Base-by-base conservation (phyloP, 208 protist genomes). In the Paratrypanosoma confusum region DNA sequence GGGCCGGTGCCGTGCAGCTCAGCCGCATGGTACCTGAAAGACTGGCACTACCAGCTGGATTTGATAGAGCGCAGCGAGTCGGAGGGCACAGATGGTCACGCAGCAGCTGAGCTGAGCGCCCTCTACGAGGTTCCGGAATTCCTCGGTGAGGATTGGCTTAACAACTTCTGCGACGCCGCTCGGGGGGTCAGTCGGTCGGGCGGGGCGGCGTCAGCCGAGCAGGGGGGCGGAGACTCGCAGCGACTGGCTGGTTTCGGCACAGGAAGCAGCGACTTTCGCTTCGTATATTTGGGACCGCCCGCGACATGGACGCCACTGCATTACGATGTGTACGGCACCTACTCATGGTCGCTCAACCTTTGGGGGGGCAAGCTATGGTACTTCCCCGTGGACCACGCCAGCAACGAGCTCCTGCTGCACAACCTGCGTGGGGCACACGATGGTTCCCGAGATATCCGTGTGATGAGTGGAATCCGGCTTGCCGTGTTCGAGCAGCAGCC, bases 281-380 rank as follows among this genome's bases (percentile, higher is more conserved):
- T 93, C 42, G 72, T 65, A 23, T 93, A 90, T 65, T 79, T 93
- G 39, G 80, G 80, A 8, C 43, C 66, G 1, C 51, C 64, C 3
- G 42, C 50, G 24, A 81, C 62, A 33, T 82, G 71, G 71, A 93
- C 80, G 16, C 61, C 56, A 25, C 53, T 93, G 31, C 84, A 93
- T 49, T 71, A 66, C 57, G 84, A 93, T 46, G 84, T 93, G 8
- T 90, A 87, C 40, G 80, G 80, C 39, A 85, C 74, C 23, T 93
- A 83, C 68, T 83, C 68, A 0, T 93, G 80, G 80, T 93, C 84
- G 7, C 52, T 90, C 39, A 90, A 89, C 71, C 66, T 89, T 18
- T 75, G 72, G 44, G 80, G 84, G 0, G 61, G 66, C 37, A 93
- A 90, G 60, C 50, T 71, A 26, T 93, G 84, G 80, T 93, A 68